Evolutionary conservation across 148 eudicot species (phyloP).

Genomic region (Fagopyrum tataricum): DNA sequence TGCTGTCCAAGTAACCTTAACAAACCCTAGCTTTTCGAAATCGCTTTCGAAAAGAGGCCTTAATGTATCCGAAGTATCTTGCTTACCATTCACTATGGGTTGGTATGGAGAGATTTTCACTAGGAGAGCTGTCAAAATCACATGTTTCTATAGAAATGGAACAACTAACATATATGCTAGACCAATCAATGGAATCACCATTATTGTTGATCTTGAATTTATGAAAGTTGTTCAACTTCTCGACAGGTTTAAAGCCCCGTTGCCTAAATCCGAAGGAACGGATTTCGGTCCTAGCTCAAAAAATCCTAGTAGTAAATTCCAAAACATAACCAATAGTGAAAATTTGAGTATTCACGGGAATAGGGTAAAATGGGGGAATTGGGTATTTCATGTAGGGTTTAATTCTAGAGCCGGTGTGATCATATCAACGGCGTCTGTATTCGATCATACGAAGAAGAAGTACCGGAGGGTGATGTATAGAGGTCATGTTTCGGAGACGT

Average conservation of each 20-base stretch:
- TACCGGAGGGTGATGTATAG: constrained; percentile 59
- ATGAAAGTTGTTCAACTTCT: constrained; percentile 25
- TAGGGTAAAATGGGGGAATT: constrained; percentile 58
- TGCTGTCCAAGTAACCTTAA: constrained; percentile 36
- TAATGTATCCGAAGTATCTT: constrained; percentile 60
- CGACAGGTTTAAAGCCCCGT: constrained; percentile 39
- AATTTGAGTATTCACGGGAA: constrained; percentile 33
- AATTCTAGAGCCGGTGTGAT: constrained; percentile 64
- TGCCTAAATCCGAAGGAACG: constrained; percentile 55
- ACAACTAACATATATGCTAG: constrained; percentile 63
- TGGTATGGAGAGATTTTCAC: constrained; percentile 66
- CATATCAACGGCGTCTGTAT: constrained; percentile 62
- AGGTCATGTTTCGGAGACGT: constrained; percentile 76
- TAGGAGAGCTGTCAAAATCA: constrained; percentile 38
- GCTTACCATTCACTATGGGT: constrained; percentile 64
- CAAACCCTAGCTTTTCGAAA: constrained; percentile 29
- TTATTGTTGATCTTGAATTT: constrained; percentile 46
- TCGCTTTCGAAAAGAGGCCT: constrained; percentile 55
- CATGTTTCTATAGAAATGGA: constrained; percentile 63
- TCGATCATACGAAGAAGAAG: constrained; percentile 26
- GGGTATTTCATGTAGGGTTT: constrained; percentile 70
- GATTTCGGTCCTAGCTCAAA: constrained; percentile 32
- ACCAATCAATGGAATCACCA: constrained; percentile 61
- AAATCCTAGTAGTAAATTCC: constrained; percentile 20
- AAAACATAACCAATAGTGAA: constrained; percentile 2